Evolutionary conservation across 768 basidiomycete species (phyloP).

Genomic region (Tylopilus sp.): DNA sequence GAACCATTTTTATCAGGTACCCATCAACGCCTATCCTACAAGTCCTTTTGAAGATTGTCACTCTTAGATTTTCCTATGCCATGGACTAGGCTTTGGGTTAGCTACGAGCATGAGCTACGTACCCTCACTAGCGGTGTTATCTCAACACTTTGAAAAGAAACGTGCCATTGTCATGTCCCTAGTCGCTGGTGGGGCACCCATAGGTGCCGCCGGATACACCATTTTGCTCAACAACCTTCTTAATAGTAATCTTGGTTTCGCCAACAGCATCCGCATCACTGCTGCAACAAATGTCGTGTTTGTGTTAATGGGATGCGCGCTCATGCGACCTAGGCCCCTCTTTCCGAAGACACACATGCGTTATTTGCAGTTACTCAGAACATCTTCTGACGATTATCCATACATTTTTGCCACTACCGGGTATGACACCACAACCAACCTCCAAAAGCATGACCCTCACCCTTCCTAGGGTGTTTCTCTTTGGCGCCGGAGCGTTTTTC

Average conservation of each 20-base stretch:
- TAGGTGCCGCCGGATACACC: constrained; percentile 22
- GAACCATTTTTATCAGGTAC: constrained; percentile 35
- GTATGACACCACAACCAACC: constrained; percentile 6
- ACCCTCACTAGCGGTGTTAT: constrained; percentile 44
- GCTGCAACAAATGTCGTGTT: constrained; percentile 39
- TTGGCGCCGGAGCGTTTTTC: constrained; percentile 21
- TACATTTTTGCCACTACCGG: constrained; percentile 24
- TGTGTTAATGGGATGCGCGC: constrained; percentile 30
- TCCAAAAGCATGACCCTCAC: background rate
- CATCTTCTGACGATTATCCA: constrained; percentile 21
- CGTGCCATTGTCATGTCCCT: constrained; percentile 42
- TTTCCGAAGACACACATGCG: constrained; percentile 9
- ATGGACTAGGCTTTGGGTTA: constrained; percentile 44
- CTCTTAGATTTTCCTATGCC: constrained; percentile 34
- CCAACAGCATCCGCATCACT: constrained; percentile 42
- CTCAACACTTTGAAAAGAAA: constrained; percentile 42
- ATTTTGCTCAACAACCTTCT: constrained; percentile 28
- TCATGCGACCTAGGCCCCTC: constrained; percentile 40
- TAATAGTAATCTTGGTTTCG: constrained; percentile 31
- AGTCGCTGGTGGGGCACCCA: constrained; percentile 35
- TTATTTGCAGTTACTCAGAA: constrained; percentile 19
- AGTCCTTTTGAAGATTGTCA: constrained; percentile 19
- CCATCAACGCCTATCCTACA: constrained; percentile 15
- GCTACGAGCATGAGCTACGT: constrained; percentile 35
- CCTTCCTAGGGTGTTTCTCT: constrained; percentile 13